phyloP scores from a whole-genome alignment of 116 monocot species.

The Trichopus zeylanicus region DNA sequence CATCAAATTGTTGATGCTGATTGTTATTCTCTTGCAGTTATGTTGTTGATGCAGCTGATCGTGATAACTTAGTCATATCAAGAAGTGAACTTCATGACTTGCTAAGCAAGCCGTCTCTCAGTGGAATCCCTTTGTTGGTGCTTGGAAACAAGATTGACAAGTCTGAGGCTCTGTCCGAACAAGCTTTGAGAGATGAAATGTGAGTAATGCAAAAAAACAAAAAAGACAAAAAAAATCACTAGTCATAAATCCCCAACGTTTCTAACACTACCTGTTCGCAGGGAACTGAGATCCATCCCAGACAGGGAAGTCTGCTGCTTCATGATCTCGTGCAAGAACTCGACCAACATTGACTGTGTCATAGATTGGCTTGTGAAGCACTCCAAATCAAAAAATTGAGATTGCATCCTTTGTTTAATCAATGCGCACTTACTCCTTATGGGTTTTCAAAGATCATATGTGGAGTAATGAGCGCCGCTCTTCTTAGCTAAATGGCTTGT shows the following conservation, averaged over 20 bases:
- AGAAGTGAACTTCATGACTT: constrained; percentile 90
- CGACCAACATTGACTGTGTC: constrained; percentile 83
- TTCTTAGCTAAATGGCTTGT: no score
- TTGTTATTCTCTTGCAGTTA: constrained; percentile 42
- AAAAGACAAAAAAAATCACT: no score
- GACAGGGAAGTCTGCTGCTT: constrained; percentile 90
- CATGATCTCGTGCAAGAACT: constrained; percentile 98
- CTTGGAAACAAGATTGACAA: constrained; percentile 97
- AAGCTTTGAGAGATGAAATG: constrained; percentile 64
- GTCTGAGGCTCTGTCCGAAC: constrained; percentile 66
- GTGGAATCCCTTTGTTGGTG: constrained; percentile 87
- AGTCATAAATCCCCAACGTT: no score
- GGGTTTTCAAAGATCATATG: no score
- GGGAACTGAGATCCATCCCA: constrained; percentile 59
- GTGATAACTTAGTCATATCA: constrained; percentile 73
- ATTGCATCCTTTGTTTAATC: no score
- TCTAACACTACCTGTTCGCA: no score
- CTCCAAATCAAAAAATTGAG: constrained; percentile 65
- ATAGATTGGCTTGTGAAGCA: constrained; percentile 99
- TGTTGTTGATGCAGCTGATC: constrained; percentile 97
- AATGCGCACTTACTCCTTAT: no score
- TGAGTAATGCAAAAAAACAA: no score
- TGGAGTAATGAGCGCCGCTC: no score
- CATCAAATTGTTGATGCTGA: not conserved
- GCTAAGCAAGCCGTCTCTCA: constrained; percentile 58